Base-by-base conservation (phyloP, 495 filamentous ascomycete genomes). In the Beverwykella pulmonaria region DNA sequence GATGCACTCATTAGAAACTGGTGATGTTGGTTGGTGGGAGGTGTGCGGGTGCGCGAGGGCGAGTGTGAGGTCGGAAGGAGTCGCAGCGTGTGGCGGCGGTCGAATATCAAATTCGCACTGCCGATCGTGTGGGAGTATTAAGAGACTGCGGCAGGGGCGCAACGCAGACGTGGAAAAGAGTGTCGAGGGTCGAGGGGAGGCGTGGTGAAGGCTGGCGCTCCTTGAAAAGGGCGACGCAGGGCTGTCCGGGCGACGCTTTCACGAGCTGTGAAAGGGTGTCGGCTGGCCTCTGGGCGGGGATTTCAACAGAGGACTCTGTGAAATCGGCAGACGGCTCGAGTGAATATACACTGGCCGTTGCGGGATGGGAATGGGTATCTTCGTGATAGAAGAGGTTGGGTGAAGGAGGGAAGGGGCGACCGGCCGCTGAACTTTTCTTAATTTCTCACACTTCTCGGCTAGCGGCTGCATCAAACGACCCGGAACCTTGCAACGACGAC, bases 41-140 rank as follows among this genome's bases (percentile, higher is more conserved):
- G 50, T 39, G 29, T 55, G 50, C 50, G 53, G 32, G 26, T 63
- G 47, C 34, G 60, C 41, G 63, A 17, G 56, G 50, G 9, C 44
- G 53, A 26, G 41, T 36, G 52, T 12, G 50, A 39, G 47, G 60
- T 20, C 26, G 58, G 22, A 46, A 36, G 26, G 30, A 23, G 50
- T 23, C 20, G 52, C 44, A 53, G 44, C 17, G 8, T 49, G 62
- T 30, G 65, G 60, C 58, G 32, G 61, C 44, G 65, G 49, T 68
- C 77, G 79, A 79, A 81, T 82, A 63, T 82, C 82, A 76, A 81
- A 82, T 79, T 73, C 78, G 76, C 71, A 61, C 56, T 14, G 70
- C 41, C 27, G 36, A 23, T 12, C 20, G 56, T n/a, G 50, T 30
- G 32, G 20, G 55, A 61, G 55, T 62, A 61, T 63, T 58, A 66